Base-by-base conservation (phyloP, 1,284 basidiomycete species). In the Heliocybe sulcata region DNA sequence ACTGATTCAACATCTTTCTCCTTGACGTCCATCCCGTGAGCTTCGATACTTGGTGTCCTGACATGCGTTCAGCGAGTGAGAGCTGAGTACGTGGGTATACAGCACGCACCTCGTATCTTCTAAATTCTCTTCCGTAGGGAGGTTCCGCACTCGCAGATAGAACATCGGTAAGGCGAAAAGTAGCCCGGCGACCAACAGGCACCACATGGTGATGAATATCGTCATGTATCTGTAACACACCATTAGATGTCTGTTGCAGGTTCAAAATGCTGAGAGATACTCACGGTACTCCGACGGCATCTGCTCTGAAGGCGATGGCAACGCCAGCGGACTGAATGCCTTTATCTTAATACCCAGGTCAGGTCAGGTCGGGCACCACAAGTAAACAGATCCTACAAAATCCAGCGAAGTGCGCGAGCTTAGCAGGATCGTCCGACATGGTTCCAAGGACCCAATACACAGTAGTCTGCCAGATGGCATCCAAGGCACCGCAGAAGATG, bases 361-460 rank as follows among this genome's bases (percentile, higher is more conserved):
- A 42, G 38, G 8, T n/a, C 8, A 42, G 12, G 29, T 31, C 29
- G 6, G 29, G 29, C n/a, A n/a, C 19, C 38, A 42, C 8, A 42
- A 8, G 4, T n/a, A 8, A 6, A 8, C 38, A 16, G n/a, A 20
- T 42, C 38, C n/a, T 16, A 42, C 38, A 42, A 20, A 62, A 65
- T 11, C 55, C 63, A 25, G 77, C 67, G 59, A 83, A 77, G 60
- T 82, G 71, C 1, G 81, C 81, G n/a, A 85, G 69, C 60, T 81
- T 80, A 19, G 70, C 74, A 6, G 79, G 76, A 60, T 83, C 77
- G 56, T 83, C 82, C 3, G 77, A 79, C 77, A 85, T 80, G 16
- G 80, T 77, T 50, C 81, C 81, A 72, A 81, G 78, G 54, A 80
- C 66, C 81, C 80, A 81, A 65, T 82, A 84, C 1, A 74, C 70